A percentile compares a stretch with the other conserved stretches of the same genome.
These are phyloP conservation scores for Candida argentea DNA, from an alignment of 805 yeast species.

Conservation along the genomic window DNA sequence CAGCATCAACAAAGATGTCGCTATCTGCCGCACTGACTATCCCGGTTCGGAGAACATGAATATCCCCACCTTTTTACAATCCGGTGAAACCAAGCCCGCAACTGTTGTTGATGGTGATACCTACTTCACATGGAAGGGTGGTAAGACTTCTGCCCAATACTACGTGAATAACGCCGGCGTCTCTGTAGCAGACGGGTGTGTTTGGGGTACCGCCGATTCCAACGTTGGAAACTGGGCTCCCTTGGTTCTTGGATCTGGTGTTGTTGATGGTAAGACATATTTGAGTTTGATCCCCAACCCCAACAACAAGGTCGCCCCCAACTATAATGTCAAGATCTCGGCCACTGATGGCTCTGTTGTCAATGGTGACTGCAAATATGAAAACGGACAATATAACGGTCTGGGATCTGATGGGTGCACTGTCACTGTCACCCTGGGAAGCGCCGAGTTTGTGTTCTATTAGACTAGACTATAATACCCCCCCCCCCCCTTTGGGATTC, in stretches of 20 bases:
- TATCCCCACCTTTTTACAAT: constrained; percentile 55
- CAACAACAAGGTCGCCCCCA: constrained; percentile 41
- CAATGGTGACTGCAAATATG: constrained; percentile 34
- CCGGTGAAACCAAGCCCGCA: constrained; percentile 41
- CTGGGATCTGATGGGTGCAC: constrained; percentile 70
- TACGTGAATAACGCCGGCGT: constrained; percentile 75
- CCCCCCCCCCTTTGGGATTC: too few relatives aligned
- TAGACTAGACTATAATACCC: too few relatives aligned
- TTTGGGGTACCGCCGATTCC: constrained; percentile 54
- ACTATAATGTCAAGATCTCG: constrained; percentile 34
- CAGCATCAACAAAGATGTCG: constrained; percentile 41
- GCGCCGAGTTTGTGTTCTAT: constrained; percentile 52
- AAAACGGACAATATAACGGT: constrained; percentile 38
- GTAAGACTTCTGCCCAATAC: constrained; percentile 59
- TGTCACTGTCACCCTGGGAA: constrained; percentile 50
- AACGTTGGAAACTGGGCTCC: constrained; percentile 78
- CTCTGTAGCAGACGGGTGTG: constrained; percentile 55
- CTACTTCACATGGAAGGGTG: constrained; percentile 56
- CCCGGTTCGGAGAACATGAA: constrained; percentile 80
- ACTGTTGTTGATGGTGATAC: constrained; percentile 51
- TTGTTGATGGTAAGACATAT: constrained; percentile 48
- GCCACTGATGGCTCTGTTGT: constrained; percentile 31
- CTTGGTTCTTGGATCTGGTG: constrained; percentile 70
- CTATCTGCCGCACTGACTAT: constrained; percentile 70
- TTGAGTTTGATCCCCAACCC: constrained; percentile 72